Conservation (phyloP, 257 asterid genomes). For the Penstemon eatonii region DNA sequence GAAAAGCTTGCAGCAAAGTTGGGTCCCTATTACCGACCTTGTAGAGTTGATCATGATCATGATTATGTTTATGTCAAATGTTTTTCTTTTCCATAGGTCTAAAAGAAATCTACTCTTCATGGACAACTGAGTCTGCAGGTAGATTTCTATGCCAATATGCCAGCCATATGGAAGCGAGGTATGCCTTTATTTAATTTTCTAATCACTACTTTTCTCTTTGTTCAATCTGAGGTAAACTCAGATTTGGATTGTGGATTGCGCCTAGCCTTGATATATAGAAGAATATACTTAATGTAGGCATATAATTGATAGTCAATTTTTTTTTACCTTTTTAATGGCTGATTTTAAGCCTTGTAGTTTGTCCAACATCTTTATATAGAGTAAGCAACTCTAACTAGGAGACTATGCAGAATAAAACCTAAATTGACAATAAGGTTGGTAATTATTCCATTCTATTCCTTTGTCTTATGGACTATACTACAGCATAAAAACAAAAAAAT, state of each 20-base stretch:
- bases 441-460: too few species aligned
- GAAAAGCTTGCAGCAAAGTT: slow-evolving; percentile 10
- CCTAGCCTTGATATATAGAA: background rate
- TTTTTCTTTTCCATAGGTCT: slow-evolving; percentile 49
- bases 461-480: too few species aligned
- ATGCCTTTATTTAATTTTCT: slow-evolving; percentile 24
- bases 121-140: slow-evolving; percentile 68
- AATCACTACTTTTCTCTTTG: slow-evolving; percentile 16
- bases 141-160: slow-evolving; percentile 59
- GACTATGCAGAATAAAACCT: too few species aligned
- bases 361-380: too few species aligned
- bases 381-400: too few species aligned
- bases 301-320: too few species aligned
- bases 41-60: slow-evolving; percentile 24
- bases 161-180: slow-evolving; percentile 69
- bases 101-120: slow-evolving; percentile 77
- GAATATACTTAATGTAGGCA: too few species aligned
- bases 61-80: slow-evolving; percentile 3
- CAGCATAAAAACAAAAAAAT: too few species aligned
- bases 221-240: slow-evolving; percentile 17
- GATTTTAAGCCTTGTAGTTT: too few species aligned
- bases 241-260: slow-evolving; percentile 10
- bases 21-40: slow-evolving; percentile 23
- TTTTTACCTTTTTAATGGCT: too few species aligned
- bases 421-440: too few species aligned